Conservation (phyloP, 2,329 filamentous ascomycete genomes). For the Massarina eburnea region DNA sequence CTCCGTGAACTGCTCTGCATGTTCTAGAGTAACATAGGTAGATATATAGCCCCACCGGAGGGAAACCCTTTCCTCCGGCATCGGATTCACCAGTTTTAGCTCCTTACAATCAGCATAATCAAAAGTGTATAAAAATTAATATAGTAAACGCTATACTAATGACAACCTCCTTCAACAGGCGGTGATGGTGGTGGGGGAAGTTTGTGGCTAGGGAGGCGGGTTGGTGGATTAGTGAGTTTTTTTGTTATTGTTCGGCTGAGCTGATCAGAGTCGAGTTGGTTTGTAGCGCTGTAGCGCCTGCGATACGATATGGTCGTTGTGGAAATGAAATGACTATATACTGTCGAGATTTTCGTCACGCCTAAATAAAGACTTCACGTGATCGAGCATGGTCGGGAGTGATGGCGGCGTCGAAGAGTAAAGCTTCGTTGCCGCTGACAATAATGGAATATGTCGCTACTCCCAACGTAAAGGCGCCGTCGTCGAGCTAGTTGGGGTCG, state of each 20-base stretch:
- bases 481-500: constrained; percentile 10
- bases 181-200: too few species aligned
- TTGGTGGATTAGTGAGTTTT: too few species aligned
- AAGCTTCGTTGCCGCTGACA: constrained; percentile 6
- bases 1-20: too few species aligned
- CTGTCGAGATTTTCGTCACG: constrained; percentile 6
- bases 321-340: constrained; percentile 14
- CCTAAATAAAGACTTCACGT: constrained; percentile 11
- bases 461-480: constrained; percentile 12
- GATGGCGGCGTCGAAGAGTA: constrained; percentile 13
- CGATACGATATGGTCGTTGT: constrained; percentile 15
- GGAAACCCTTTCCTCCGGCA: too few species aligned
- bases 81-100: too few species aligned
- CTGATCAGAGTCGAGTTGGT: background rate
- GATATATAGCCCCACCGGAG: too few species aligned
- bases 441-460: constrained; percentile 12
- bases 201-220: too few species aligned
- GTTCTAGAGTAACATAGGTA: too few species aligned
- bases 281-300: constrained; percentile 8
- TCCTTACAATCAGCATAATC: too few species aligned
- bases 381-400: constrained; percentile 11
- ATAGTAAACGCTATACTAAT: too few species aligned
- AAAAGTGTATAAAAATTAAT: too few species aligned
- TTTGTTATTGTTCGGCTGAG: constrained; percentile 5
- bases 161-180: too few species aligned